Base-by-base conservation (phyloP, 441 rosid species). In the Isatis lusitanica region DNA sequence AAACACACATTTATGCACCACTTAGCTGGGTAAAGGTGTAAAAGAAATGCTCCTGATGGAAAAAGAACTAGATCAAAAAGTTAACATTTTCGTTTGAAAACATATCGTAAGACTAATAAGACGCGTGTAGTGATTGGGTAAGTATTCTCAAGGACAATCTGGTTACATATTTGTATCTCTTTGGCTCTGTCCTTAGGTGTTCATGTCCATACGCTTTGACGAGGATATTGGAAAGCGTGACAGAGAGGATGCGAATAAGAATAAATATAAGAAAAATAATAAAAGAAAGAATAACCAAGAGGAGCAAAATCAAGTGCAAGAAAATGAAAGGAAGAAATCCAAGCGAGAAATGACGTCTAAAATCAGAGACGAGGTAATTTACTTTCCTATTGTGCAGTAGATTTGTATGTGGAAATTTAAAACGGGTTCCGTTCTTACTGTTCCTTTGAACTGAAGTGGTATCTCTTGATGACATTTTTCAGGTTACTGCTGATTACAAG, bases 401-500 rank as follows among this genome's bases (percentile, higher is more conserved):
- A 61, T 75, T 16, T 52, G 42, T 30, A 17, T 56, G 43, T 65
- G 60, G 58, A 33, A n/a, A 73, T 38, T 12, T 56, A 55, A 66
- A 56, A 17, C 40, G 68, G 73, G 77, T 77, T 66, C 36, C 1
- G 9, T 55, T 35, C 18, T 26, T 63, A 6, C 21, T 68, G 43
- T 56, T 52, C 8, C 8, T 74, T 36, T 56, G 58, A 50, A 46
- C 24, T 51, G 33, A 66, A 59, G 6, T 72, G 38, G 73, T 42
- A 35, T 52, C 11, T 65, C 3, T 16, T 44, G 24, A 36, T 50
- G 24, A n/a, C 40, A 21, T 35, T 38, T 43, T 21, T 24, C 82
- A 94, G 98, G 97, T 93, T 78, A 79, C 76, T 80, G 90, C 97
- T 63, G 99, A 95, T 76, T 88, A 88, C 74, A 93, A 80, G 67